Evolutionary conservation across 2,329 filamentous ascomycete species (phyloP).

Genomic region (Claviceps purpurea): DNA sequence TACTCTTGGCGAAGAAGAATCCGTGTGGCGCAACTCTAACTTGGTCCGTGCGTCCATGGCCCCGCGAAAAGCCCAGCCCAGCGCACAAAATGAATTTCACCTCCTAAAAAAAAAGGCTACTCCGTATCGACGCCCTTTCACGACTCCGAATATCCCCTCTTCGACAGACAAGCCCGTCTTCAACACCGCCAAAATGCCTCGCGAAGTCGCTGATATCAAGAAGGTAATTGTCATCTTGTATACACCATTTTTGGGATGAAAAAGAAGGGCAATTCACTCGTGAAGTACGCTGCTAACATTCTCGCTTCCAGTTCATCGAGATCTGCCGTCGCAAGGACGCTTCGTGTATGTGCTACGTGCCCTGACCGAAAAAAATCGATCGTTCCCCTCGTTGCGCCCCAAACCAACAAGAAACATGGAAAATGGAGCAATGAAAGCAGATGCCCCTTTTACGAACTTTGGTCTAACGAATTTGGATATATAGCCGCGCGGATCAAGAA

Average conservation of each 20-base stretch:
- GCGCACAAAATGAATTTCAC: conserved; percentile 6
- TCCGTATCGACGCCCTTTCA: background rate
- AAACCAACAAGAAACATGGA: too few species aligned
- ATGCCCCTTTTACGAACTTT: too few species aligned
- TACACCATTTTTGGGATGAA: background rate
- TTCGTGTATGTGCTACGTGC: conserved; percentile 62
- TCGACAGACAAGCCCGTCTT: conserved; percentile 11
- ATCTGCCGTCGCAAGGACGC: conserved; percentile 99
- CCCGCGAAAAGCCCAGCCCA: conserved; percentile 8
- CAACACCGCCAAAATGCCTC: conserved; percentile 74
- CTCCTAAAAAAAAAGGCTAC: background rate
- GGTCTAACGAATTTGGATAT: background rate
- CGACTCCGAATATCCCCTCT: conserved; percentile 8
- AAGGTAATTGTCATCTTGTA: conserved; percentile 31
- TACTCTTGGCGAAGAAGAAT: background rate
- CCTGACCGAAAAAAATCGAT: conserved; percentile 1
- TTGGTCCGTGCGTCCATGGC: conserved; percentile 12
- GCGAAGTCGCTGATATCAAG: conserved; percentile 97
- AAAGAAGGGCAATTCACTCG: background rate
- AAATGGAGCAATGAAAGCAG: too few species aligned
- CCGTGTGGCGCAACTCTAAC: background rate
- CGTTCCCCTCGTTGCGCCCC: background rate
- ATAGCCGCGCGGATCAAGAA: conserved; percentile 89
- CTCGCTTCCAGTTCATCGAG: conserved; percentile 75
- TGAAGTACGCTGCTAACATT: background rate